A percentile compares a stretch with the other conserved stretches of the same genome.
These are phyloP conservation scores for Withania somnifera DNA, from an alignment of 305 asterid species.

Conservation along the genomic window DNA sequence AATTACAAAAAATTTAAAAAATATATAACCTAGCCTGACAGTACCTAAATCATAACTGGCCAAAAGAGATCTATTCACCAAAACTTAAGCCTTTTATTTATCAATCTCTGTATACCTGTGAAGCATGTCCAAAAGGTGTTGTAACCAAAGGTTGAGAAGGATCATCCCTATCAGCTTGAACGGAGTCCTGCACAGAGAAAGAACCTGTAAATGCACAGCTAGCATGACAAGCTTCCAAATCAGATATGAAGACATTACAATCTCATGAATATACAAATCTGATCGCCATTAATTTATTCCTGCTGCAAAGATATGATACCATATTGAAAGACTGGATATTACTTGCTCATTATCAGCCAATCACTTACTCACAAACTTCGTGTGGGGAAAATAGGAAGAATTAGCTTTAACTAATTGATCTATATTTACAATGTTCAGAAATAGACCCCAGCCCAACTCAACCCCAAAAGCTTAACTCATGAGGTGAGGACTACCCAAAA, in stretches of 20 bases:
- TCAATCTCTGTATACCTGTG: conserved; percentile 52
- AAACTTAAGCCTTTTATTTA: not conserved
- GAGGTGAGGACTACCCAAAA: not conserved
- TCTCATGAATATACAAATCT: not conserved
- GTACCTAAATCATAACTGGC: not conserved
- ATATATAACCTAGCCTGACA: no score
- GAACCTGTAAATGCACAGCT: not conserved
- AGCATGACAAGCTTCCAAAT: not conserved
- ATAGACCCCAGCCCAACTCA: not conserved
- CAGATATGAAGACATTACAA: not conserved
- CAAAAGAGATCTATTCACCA: not conserved
- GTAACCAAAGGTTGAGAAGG: conserved; percentile 90
- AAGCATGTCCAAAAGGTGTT: conserved; percentile 98
- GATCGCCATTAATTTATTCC: not conserved
- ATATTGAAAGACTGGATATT: not conserved
- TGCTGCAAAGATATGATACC: not conserved
- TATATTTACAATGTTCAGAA: not conserved
- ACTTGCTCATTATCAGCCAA: no score
- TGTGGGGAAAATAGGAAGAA: not conserved
- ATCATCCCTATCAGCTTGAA: conserved; percentile 93
- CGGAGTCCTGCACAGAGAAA: conserved; percentile 40
- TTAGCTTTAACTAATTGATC: not conserved
- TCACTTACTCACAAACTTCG: no score
- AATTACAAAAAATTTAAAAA: not conserved
- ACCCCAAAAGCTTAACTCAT: not conserved